phyloP scores from a whole-genome alignment of 108 stramenopile species.

The Aurantiochytrium sp. region DNA sequence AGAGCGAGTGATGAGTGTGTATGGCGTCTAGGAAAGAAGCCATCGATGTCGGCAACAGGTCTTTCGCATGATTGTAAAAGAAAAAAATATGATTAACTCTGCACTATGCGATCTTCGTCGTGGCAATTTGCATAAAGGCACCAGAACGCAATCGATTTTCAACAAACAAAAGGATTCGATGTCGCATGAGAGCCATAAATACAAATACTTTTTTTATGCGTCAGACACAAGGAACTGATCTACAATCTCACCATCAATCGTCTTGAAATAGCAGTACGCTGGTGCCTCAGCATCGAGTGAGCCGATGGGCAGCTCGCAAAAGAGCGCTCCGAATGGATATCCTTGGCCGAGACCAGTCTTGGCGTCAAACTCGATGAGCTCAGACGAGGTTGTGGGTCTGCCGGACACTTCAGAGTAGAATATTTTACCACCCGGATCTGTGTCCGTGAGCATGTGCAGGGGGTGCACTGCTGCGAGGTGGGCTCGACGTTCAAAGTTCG shows the following conservation, averaged over 20 bases:
- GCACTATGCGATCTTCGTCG: too few species aligned
- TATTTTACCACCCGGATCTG: neutral
- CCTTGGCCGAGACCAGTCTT: neutral
- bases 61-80: too few species aligned
- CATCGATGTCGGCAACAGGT: too few species aligned
- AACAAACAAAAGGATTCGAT: neutral
- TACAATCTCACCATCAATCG: neutral
- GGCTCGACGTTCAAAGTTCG: neutral
- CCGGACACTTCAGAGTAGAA: neutral
- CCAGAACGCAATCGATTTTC: neutral
- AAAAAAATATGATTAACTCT: too few species aligned
- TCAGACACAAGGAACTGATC: neutral
- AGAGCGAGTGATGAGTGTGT: too few species aligned
- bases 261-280: conserved; percentile 4
- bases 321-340: neutral
- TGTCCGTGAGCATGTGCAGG: neutral
- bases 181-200: too few species aligned
- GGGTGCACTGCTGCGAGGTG: conserved; percentile 2
- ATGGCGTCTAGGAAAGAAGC: too few species aligned
- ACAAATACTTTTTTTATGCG: too few species aligned
- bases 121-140: too few species aligned
- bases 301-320: neutral
- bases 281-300: neutral
- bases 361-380: neutral
- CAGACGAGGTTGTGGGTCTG: neutral